Base-by-base conservation (phyloP, 371 early-diverging fungal genomes). In the Zopfochytrium polystomum region DNA sequence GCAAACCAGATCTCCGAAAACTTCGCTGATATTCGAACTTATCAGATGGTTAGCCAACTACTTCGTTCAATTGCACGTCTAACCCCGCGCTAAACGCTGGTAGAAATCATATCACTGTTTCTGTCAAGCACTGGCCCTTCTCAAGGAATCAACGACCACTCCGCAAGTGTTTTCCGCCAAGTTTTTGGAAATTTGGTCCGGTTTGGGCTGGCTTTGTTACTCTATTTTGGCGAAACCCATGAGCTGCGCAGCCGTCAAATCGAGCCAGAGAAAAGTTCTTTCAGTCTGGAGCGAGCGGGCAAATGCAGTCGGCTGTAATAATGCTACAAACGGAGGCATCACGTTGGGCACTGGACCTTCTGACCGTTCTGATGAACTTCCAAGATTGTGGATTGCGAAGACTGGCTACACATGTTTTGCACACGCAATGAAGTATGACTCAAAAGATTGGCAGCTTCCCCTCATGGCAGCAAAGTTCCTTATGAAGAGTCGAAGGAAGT, bases 171-270 rank as follows among this genome's bases (percentile, higher is more conserved):
- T 34, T 23, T 35, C 50, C 33, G 59, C 27, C 25, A 57, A 46
- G 2, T 43, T 43, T n/a, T 43, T 71, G 49, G 65, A 64, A 30
- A 60, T 81, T 22, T 75, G 87, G 68, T 81, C 80, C 48, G 80
- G 84, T 18, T 85, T 85, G 63, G 88, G 90, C 6, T 71, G 73
- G 45, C 72, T 87, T 18, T 62, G 83, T 15, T 83, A 85, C 57
- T 74, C 82, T 7, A 87, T 87, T 58, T 71, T 77, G n/a, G 77
- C 84, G 1, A 65, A 76, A 22, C 90, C 90, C 1, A 87, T 90
- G 86, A 61, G 71, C n/a, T 80, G 83, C 72, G 74, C 73, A 34
- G 84, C 86, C 0, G 70, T 80, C 38, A 50, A 61, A 33, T 60
- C 62, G 18, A 25, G 46, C 43, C 4, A 23, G 13, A 29, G 22